These are phyloP conservation scores for Alloascoidea africana DNA, from an alignment of 805 yeast species.

Conservation along the genomic window DNA sequence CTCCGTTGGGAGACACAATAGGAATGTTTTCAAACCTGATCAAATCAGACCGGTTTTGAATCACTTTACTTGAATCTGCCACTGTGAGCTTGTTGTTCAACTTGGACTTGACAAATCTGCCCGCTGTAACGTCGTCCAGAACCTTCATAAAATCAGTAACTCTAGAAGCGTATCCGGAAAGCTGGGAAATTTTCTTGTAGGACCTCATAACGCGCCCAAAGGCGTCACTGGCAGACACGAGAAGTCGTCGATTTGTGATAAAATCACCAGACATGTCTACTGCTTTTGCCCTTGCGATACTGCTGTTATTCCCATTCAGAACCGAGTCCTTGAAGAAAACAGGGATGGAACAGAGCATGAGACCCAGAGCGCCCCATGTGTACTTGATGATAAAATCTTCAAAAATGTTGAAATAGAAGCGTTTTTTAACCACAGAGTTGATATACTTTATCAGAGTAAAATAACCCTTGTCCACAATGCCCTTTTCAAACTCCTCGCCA, in stretches of 20 bases:
- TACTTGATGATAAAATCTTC: conserved; percentile 84
- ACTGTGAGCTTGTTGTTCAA: conserved; percentile 11
- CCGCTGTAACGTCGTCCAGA: conserved; percentile 33
- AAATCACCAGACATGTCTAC: conserved; percentile 45
- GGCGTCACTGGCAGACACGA: conserved; percentile 75
- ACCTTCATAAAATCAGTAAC: conserved; percentile 55
- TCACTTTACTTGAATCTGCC: conserved; percentile 7
- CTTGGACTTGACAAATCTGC: conserved; percentile 14
- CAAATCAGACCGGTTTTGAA: conserved; percentile 1
- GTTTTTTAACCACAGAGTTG: conserved; percentile 58
- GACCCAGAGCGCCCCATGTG: conserved; percentile 93
- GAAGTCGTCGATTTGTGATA: conserved; percentile 73
- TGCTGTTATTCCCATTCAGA: conserved; percentile 9
- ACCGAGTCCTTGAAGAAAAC: conserved; percentile 51
- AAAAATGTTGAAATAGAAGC: conserved; percentile 65
- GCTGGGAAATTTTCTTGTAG: conserved; percentile 70
- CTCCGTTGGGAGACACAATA: conserved; percentile 76
- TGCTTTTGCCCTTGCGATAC: conserved; percentile 5
- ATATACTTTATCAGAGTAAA: conserved; percentile 69
- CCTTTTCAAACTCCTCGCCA: conserved; percentile 71
- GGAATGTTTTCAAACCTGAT: conserved; percentile 59
- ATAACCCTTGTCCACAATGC: conserved; percentile 62
- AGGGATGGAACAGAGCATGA: conserved; percentile 77
- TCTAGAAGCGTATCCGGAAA: conserved; percentile 69
- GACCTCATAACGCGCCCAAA: conserved; percentile 77